Percentiles rank a stretch among this genome's conserved stretches.
Evolutionary conservation across 1,284 basidiomycete species (phyloP).

Genomic region (Cutaneotrichosporon cavernicola): DNA sequence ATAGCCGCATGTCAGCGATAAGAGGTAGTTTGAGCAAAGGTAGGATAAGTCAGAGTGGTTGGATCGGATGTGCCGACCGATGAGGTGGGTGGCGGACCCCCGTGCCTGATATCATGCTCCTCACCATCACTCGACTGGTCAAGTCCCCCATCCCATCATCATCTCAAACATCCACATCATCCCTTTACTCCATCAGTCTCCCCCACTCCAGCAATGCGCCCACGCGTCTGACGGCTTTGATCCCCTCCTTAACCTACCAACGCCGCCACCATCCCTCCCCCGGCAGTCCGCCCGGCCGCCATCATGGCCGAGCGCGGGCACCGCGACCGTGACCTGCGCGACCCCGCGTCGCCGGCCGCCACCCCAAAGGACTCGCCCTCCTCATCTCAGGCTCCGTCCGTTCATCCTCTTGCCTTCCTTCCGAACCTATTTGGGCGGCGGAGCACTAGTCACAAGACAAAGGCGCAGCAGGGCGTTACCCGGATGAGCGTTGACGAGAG

Average conservation of each 20-base stretch:
- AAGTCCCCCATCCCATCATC: neutral
- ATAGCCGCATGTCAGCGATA: neutral
- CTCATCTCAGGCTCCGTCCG: slow-evolving; percentile 2
- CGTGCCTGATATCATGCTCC: neutral
- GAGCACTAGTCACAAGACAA: slow-evolving; percentile 20
- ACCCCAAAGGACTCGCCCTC: neutral
- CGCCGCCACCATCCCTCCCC: slow-evolving; percentile 10
- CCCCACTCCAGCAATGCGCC: neutral
- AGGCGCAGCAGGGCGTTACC: slow-evolving; percentile 18
- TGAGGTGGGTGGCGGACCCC: slow-evolving; percentile 1
- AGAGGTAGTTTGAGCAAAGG: neutral
- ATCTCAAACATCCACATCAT: neutral
- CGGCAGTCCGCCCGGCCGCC: slow-evolving; percentile 2
- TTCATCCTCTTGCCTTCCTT: slow-evolving; percentile 25
- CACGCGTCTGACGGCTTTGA: neutral
- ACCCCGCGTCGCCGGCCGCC: neutral
- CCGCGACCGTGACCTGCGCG: slow-evolving; percentile 11
- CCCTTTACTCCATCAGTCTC: neutral
- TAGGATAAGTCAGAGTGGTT: neutral
- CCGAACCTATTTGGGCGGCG: slow-evolving; percentile 33
- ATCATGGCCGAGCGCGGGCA: slow-evolving; percentile 11
- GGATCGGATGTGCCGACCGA: neutral
- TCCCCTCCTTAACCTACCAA: neutral
- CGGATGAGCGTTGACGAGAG: slow-evolving; percentile 23
- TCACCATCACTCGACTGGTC: neutral